Percentiles rank a stretch among this genome's conserved stretches.
phyloP scores from a whole-genome alignment of 306 rosid species.

The Vachellia collinsii region DNA sequence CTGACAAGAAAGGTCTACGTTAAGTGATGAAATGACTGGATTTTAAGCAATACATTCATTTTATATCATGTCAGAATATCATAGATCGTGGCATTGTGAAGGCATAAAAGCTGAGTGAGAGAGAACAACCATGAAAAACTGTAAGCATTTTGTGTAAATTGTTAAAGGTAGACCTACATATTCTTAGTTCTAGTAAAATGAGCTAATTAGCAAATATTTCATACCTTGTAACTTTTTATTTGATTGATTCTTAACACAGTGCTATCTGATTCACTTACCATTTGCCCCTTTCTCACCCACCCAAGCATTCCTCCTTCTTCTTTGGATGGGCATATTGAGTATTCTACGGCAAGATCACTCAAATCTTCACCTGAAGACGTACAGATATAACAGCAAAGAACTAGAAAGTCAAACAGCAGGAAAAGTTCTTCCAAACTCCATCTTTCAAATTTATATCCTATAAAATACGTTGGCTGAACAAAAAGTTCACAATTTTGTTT shows the following conservation, averaged over 20 bases:
- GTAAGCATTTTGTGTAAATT: not conserved
- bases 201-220: not conserved
- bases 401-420: slow-evolving; percentile 1
- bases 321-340: slow-evolving; percentile 90
- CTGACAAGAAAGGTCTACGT: not conserved
- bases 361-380: slow-evolving; percentile 81
- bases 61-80: not conserved
- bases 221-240: not conserved
- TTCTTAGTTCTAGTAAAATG: not conserved
- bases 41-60: not conserved
- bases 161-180: not conserved
- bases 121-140: not conserved
- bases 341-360: slow-evolving; percentile 87
- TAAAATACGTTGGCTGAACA: not conserved
- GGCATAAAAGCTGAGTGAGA: not conserved
- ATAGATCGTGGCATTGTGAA: not conserved
- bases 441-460: not conserved
- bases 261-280: slow-evolving; percentile 54
- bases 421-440: slow-evolving; percentile 21
- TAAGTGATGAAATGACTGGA: not conserved
- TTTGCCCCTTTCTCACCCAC: slow-evolving; percentile 92
- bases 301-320: slow-evolving; percentile 96
- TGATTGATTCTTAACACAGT: slow-evolving; percentile 7
- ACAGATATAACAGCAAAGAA: slow-evolving; percentile 21
- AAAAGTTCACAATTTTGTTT: slow-evolving; percentile 5